Evolutionary conservation across 306 rosid genomes (phyloP).

Genomic region (Castanopsis chinensis): DNA sequence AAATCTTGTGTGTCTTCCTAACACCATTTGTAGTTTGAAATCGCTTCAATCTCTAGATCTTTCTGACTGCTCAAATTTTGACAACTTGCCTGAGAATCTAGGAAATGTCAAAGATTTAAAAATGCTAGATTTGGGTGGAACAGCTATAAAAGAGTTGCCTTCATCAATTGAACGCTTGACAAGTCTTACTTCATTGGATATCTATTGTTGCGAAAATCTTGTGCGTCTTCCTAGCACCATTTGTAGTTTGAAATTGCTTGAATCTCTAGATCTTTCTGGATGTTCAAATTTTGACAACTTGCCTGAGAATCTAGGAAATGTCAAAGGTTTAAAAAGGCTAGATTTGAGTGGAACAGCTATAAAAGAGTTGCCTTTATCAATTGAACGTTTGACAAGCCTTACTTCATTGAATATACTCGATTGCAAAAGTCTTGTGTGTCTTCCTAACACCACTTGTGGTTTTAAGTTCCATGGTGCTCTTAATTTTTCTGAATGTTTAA

Average conservation of each 20-base stretch:
- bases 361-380: too few species aligned
- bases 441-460: too few species aligned
- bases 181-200: too few species aligned
- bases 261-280: neutral
- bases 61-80: neutral
- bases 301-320: neutral
- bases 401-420: too few species aligned
- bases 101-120: neutral
- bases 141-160: neutral
- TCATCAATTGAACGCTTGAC: neutral
- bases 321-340: neutral
- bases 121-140: neutral
- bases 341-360: too few species aligned
- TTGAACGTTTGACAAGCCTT: fast-evolving
- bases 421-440: too few species aligned
- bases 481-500: too few species aligned
- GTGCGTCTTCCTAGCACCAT: neutral
- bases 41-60: neutral
- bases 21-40: neutral
- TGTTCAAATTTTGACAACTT: neutral
- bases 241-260: neutral
- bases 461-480: too few species aligned
- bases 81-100: neutral
- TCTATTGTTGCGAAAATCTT: neutral
- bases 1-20: too few species aligned